Evolutionary conservation across 2,329 filamentous ascomycete genomes (phyloP), one percentile per base, ranked within the genome.

Genomic region (Pseudogymnoascus sp.): DNA sequence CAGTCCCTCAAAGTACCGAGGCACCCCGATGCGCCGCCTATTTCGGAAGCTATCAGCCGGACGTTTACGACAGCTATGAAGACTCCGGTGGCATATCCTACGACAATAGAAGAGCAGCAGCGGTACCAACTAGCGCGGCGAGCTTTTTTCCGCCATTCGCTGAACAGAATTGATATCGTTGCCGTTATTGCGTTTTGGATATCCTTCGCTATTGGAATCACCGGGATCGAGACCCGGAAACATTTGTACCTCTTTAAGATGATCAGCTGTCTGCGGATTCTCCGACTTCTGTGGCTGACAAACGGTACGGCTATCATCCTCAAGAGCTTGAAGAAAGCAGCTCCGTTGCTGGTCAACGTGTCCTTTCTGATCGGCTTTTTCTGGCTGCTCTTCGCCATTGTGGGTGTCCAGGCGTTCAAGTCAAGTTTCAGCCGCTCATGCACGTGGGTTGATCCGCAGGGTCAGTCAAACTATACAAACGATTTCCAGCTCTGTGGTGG

Each of bases 181-280:
- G 96, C 95, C 1, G 89, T 99, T 6, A 81, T 95, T n/a, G 89
- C 93, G 0, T 99, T 92, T 75, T 99, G 95, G 95, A 88, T 96
- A 64, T 88, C 91, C 1, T 95, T 97, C 70, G 74, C 85, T 10
- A 80, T 99, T 61, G 84, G 86, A 33, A 76, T 93, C 16, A 82
- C 83, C 10, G 86, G 88, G 0, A 73, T 92, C 19, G 90, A 97
- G 72, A 81, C 82, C 65, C 71, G 75, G 2, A 81, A 86, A 61
- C 90, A 96, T 72, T 75, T 97, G 6, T 96, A 92, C 70, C 83
- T 97, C 6, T 99, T 99, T 75, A 88, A 91, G 63, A 99, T 99
- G 96, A 81, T 99, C 65, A 96, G 93, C 72, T 97, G 92, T 75
- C 81, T 99, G 67, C 90, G 96, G 50, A 97, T 99, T 67, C 78